These are phyloP conservation scores for Phytopythium mirpurense DNA, from an alignment of 352 stramenopile species.

Conservation along the genomic window DNA sequence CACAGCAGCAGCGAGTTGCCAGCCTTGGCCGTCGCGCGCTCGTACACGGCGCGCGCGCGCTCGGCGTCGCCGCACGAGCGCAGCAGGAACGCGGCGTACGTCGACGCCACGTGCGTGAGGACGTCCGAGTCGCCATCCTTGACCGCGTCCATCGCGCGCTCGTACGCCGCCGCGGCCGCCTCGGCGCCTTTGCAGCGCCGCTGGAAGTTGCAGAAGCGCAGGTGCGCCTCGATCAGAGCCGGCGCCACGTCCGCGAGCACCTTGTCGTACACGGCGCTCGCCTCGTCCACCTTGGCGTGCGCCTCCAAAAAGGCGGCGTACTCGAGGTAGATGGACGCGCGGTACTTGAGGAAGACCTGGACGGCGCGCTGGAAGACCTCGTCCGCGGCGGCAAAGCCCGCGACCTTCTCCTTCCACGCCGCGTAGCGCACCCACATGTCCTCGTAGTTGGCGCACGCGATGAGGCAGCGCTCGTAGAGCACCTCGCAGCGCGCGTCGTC, in stretches of 20 bases:
- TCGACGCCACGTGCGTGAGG: conserved; percentile 41
- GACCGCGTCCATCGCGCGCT: conserved; percentile 41
- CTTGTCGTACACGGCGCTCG: conserved; percentile 47
- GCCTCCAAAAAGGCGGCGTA: conserved; percentile 68
- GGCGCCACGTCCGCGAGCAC: conserved; percentile 51
- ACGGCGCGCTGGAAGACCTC: conserved; percentile 59
- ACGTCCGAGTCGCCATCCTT: conserved; percentile 29
- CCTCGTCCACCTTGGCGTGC: conserved; percentile 43
- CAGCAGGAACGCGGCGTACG: conserved; percentile 56
- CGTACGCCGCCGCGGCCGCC: conserved; percentile 42
- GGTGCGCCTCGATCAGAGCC: conserved; percentile 54
- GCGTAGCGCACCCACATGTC: conserved; percentile 75
- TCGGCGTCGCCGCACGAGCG: conserved; percentile 34
- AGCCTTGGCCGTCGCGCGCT: conserved; percentile 35
- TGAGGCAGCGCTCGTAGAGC: conserved; percentile 76
- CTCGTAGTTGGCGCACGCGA: conserved; percentile 82
- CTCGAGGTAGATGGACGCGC: conserved; percentile 65
- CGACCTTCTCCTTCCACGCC: conserved; percentile 47
- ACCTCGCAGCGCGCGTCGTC: conserved; percentile 47
- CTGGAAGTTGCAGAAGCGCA: conserved; percentile 71
- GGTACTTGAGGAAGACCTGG: conserved; percentile 68
- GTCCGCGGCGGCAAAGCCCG: conserved; percentile 57
- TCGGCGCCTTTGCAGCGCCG: conserved; percentile 49
- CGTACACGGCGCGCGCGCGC: conserved; percentile 36
- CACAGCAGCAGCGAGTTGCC: conserved; percentile 49